Conservation (phyloP, 176 grass and related monocot genomes). For the Phyllostachys edulis region DNA sequence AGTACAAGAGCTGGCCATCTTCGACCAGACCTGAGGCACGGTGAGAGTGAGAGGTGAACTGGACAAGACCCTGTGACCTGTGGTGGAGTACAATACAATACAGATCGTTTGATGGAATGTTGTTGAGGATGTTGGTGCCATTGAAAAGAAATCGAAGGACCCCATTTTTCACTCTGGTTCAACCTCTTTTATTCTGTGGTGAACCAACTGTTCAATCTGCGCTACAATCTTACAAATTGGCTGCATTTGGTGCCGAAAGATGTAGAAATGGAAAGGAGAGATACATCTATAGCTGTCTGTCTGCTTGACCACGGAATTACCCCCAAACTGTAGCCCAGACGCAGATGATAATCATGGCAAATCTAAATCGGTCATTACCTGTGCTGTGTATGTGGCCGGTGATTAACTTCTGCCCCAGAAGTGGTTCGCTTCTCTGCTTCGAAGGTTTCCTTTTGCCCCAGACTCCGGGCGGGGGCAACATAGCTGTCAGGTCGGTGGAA, state of each 20-base stretch:
- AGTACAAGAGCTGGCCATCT: background rate
- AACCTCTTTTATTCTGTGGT: background rate
- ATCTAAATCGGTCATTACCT: no score
- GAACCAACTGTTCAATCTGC: background rate
- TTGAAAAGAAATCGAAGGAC: no score
- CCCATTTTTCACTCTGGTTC: background rate
- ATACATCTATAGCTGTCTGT: no score
- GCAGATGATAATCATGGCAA: no score
- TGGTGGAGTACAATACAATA: background rate
- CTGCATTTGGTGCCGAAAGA: background rate
- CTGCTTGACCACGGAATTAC: no score
- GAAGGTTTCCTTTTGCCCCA: no score
- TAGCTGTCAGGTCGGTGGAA: background rate
- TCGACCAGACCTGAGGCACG: background rate
- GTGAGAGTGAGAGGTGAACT: background rate
- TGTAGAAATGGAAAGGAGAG: background rate
- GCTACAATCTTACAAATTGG: background rate
- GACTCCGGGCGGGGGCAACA: no score
- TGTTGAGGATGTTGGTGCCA: background rate
- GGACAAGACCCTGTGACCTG: background rate
- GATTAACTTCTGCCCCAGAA: no score
- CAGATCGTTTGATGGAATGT: background rate
- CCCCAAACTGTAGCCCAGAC: no score
- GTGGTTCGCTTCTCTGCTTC: no score
- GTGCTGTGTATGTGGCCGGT: no score